phyloP scores from a whole-genome alignment of 192 early-diverging fungal species.

The Entomortierella chlamydospora region DNA sequence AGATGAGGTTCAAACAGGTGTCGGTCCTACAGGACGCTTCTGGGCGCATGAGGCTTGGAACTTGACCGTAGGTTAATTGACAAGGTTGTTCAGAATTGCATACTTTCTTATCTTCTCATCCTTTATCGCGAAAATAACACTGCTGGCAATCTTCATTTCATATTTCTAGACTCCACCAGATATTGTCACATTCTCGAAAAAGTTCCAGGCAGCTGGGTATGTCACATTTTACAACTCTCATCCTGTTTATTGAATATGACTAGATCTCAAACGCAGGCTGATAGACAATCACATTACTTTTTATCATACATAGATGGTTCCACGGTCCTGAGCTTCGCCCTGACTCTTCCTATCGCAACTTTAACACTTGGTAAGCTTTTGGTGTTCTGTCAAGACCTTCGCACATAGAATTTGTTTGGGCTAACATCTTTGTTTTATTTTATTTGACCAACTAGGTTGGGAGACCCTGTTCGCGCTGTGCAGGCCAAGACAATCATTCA shows the following conservation, averaged over 20 bases:
- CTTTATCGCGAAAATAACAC: no score
- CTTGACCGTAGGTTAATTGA: slow-evolving; percentile 47
- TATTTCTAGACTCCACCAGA: slow-evolving; percentile 74
- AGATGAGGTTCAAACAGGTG: slow-evolving; percentile 85
- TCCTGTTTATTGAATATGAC: no score
- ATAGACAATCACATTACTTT: no score
- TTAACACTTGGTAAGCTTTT: slow-evolving; percentile 72
- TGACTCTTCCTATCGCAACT: slow-evolving; percentile 73
- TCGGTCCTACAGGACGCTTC: slow-evolving; percentile 77
- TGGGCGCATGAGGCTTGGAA: slow-evolving; percentile 85
- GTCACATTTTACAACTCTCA: no score
- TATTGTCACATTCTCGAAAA: slow-evolving; percentile 84
- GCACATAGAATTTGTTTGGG: not conserved
- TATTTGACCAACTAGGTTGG: slow-evolving; percentile 57
- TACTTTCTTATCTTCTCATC: not conserved
- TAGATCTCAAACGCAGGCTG: no score
- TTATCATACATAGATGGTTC: slow-evolving; percentile 60
- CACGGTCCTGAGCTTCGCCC: slow-evolving; percentile 67
- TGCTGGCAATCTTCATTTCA: no score
- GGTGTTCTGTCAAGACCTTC: not conserved
- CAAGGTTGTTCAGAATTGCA: not conserved
- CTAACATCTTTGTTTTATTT: no score
- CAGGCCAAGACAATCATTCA: slow-evolving; percentile 70
- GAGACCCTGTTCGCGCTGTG: slow-evolving; percentile 74
- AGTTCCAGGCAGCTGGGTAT: slow-evolving; percentile 79